Evolutionary conservation across 345 rosid species (phyloP).

Genomic region (Populus nigra): DNA sequence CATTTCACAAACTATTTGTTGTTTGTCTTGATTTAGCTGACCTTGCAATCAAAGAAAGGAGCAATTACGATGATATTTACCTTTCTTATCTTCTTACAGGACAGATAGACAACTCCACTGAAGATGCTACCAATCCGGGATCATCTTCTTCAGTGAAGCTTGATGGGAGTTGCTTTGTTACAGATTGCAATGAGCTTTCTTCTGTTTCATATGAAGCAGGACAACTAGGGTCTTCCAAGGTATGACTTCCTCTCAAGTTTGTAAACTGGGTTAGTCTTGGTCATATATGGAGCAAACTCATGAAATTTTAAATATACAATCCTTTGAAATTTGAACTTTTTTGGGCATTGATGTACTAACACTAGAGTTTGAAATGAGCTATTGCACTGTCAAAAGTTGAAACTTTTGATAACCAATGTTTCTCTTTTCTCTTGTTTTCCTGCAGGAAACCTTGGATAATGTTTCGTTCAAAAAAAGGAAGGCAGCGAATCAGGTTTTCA

Average conservation of each 20-base stretch:
- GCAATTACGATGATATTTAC: background rate
- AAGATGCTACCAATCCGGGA: background rate
- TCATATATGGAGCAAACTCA: background rate
- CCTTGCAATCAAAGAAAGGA: background rate
- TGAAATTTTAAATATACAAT: background rate
- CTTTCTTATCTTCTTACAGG: background rate
- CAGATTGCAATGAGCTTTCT: constrained; percentile 11
- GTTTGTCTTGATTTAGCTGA: constrained; percentile 1
- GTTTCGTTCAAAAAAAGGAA: background rate
- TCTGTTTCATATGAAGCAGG: constrained; percentile 11
- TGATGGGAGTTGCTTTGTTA: constrained; percentile 32
- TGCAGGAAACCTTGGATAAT: constrained; percentile 4
- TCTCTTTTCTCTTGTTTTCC: background rate
- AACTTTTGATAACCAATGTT: background rate
- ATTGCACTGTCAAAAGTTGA: background rate
- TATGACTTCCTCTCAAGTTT: constrained; percentile 1
- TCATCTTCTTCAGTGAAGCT: constrained; percentile 13
- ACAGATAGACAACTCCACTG: background rate
- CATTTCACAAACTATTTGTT: background rate
- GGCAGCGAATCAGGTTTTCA: background rate
- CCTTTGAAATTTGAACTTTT: background rate
- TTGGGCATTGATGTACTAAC: background rate
- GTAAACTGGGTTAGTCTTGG: background rate
- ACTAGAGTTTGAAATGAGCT: background rate
- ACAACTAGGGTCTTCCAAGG: constrained; percentile 21